Evolutionary conservation across 2,329 filamentous ascomycete species (phyloP), one percentile per base, ranked within the genome.

Genomic region (Aspergillus pseudotamarii): DNA sequence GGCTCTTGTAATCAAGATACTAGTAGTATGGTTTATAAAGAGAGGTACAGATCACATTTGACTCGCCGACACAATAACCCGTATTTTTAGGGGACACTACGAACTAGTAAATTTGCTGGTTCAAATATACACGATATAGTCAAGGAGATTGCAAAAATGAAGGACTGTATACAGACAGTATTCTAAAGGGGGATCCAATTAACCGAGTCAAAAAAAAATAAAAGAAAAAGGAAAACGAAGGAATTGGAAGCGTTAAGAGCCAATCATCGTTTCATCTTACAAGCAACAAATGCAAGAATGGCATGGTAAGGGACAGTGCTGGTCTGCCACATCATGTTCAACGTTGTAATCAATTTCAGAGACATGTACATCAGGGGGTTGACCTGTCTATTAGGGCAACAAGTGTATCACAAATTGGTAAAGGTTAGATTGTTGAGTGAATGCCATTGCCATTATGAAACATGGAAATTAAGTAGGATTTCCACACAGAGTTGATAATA

Each of bases 401-500:
- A 45, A 32, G 58, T 28, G 38, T n/a, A 19, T 34, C 23, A 19
- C 32, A 28, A 48, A 30, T 34, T 30, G 28, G 19, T 43, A 26
- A 16, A 11, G 4, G 30, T 53, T 19, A 46, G 26, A 50, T 53
- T 45, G 28, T 41, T 59, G 58, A 30, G 11, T 34, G 30, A 55
- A 34, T 28, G 34, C 14, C 28, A 26, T 50, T 50, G 34, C 41
- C 19, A 21, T 61, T 21, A 38, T 57, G 59, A 53, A 57, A 51
- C 59, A 48, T 32, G 36, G 21, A n/a, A 21, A 23, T 32, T 41
- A 53, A 54, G 23, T 55, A 51, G 16, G 48, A 51, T 51, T 28
- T 51, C 26, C 30, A 51, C 41, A 53, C 38, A 36, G 45, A 60
- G 21, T 48, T 30, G 19, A 59, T 48, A 55, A 48, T 36, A 61